A percentile compares a stretch with the other conserved stretches of the same genome.
These are phyloP conservation scores for Monosporozyma solicola DNA, from an alignment of 805 yeast species.

Conservation along the genomic window DNA sequence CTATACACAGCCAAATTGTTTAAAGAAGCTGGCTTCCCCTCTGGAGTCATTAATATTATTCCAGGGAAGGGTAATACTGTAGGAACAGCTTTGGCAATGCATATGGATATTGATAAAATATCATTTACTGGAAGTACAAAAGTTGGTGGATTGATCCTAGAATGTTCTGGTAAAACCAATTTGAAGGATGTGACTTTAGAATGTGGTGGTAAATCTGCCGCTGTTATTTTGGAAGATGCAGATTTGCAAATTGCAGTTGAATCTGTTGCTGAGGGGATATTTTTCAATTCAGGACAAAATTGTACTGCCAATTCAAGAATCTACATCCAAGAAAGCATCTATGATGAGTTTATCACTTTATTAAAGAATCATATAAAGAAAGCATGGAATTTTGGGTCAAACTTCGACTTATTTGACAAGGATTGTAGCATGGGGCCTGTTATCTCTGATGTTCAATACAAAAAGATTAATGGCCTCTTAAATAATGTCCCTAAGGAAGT, in stretches of 20 bases:
- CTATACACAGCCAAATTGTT: conserved; percentile 33
- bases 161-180: conserved; percentile 30
- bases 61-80: conserved; percentile 34
- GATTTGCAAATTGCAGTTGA: conserved; percentile 34
- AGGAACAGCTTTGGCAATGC: conserved; percentile 35
- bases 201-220: conserved; percentile 42
- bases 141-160: conserved; percentile 32
- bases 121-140: conserved; percentile 43
- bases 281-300: conserved; percentile 50
- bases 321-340: conserved; percentile 42
- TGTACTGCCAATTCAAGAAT: conserved; percentile 53
- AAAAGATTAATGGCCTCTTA: conserved; percentile 35
- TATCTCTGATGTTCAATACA: conserved; percentile 39
- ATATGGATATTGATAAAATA: conserved; percentile 36
- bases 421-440: conserved; percentile 41
- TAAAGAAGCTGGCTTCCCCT: conserved; percentile 35
- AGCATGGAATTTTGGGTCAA: conserved; percentile 48
- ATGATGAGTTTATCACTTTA: conserved; percentile 38
- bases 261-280: conserved; percentile 42
- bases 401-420: conserved; percentile 39
- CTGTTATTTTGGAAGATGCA: conserved; percentile 36
- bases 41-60: conserved; percentile 38
- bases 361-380: conserved; percentile 30
- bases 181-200: conserved; percentile 38
- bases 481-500: conserved; percentile 37